These are phyloP conservation scores for Helotiales sp. DNA, from an alignment of 2,329 filamentous ascomycete genomes.

Conservation along the genomic window DNA sequence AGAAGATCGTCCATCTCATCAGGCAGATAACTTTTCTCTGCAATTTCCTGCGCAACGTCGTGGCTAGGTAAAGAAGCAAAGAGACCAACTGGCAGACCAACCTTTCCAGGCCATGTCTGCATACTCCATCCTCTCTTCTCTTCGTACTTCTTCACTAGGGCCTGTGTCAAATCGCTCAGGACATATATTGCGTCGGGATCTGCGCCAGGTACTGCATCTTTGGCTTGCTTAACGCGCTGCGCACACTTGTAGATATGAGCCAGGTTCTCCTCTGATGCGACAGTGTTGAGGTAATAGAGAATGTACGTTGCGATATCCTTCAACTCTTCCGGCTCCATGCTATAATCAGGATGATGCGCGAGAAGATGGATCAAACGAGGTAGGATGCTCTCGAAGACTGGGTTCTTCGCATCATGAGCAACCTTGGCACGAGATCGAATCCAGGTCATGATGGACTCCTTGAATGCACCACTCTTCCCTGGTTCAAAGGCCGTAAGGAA, in stretches of 20 bases:
- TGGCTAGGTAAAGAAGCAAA: conserved; percentile 77
- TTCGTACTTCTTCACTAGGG: conserved; percentile 80
- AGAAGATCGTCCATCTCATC: conserved; percentile 70
- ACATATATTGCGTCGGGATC: conserved; percentile 78
- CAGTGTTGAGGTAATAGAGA: conserved; percentile 79
- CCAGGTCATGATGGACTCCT: conserved; percentile 74
- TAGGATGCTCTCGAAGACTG: conserved; percentile 77
- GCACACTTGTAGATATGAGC: conserved; percentile 89
- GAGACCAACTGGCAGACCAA: conserved; percentile 76
- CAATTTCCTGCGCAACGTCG: conserved; percentile 78
- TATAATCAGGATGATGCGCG: conserved; percentile 92
- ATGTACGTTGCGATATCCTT: conserved; percentile 86
- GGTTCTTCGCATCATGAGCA: conserved; percentile 59
- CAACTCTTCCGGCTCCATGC: conserved; percentile 63
- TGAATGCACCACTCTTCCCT: conserved; percentile 44
- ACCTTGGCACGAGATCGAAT: conserved; percentile 75
- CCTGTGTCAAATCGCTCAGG: conserved; percentile 82
- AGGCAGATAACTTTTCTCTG: conserved; percentile 80
- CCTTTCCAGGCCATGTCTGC: conserved; percentile 78
- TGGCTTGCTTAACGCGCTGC: conserved; percentile 87
- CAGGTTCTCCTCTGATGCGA: conserved; percentile 84
- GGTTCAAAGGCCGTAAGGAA: conserved; percentile 94
- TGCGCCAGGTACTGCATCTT: conserved; percentile 70
- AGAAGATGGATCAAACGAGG: conserved; percentile 82
- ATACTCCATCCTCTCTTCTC: conserved; percentile 84